Base-by-base conservation (phyloP, 192 early-diverging fungal genomes). In the Entomortierella lignicola region DNA sequence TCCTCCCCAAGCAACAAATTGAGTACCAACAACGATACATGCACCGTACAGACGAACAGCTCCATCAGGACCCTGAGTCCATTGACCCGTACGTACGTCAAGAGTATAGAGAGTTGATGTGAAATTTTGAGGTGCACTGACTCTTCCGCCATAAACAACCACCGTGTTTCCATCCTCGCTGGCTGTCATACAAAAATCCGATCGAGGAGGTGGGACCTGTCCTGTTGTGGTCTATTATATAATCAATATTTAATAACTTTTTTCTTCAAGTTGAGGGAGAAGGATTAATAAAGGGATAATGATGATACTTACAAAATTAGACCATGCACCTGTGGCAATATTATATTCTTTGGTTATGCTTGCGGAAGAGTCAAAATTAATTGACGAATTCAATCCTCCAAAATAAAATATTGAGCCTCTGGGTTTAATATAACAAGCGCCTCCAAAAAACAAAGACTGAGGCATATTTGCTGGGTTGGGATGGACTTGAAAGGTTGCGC, bases 221-320 rank as follows among this genome's bases (percentile, higher is more conserved):
- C 72, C 72, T 8, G 41, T 29, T n/a, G 72, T 66, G 0, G 72
- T 44, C 72, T 74, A 52, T 2, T 18, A 15, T 18, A 58, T 21
- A 52, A 63, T 43, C 4, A 39, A 48, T 17, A n/a, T n/a, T n/a
- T n/a, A n/a, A n/a, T n/a, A n/a, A n/a, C n/a, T n/a, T n/a, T n/a
- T n/a, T n/a, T n/a, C n/a, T n/a, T 12, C 7, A 47, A 47, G 34
- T 37, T 37, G 34, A 37, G 15, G 10, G 31, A 37, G 34, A 20
- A 34, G 4, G n/a, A n/a, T n/a, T n/a, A n/a, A n/a, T n/a, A n/a
- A n/a, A n/a, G n/a, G n/a, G n/a, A n/a, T n/a, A n/a, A n/a, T n/a
- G n/a, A n/a, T n/a, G n/a, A n/a, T n/a, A n/a, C 64, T 32, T 77
- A 77, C 73, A 59, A 77, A 64, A 59, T 63, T 77, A 17, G 60